These are phyloP conservation scores for Globisporangium rhizosaccharum DNA, from an alignment of 352 stramenopile species.

Conservation along the genomic window DNA sequence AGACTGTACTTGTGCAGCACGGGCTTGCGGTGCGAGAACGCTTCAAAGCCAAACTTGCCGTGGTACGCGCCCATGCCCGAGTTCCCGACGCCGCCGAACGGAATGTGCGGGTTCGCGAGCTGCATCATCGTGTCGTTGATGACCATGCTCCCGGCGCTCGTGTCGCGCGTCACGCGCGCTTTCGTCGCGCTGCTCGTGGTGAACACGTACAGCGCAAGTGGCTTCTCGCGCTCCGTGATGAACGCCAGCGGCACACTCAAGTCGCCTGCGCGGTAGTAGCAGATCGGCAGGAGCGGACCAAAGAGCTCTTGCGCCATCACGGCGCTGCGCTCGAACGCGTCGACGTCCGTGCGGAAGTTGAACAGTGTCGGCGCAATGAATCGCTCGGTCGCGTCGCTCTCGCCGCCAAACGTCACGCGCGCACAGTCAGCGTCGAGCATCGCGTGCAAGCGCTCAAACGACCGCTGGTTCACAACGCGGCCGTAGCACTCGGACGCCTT, in stretches of 20 bases:
- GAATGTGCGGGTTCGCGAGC: slow-evolving; percentile 48
- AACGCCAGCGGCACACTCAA: slow-evolving; percentile 30
- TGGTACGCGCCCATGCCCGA: slow-evolving; percentile 84
- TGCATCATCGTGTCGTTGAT: slow-evolving; percentile 87
- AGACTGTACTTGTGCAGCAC: slow-evolving; percentile 65
- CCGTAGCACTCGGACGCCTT: slow-evolving; percentile 45
- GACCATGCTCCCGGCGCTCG: slow-evolving; percentile 51
- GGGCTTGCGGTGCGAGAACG: slow-evolving; percentile 67
- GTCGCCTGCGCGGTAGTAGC: slow-evolving; percentile 56
- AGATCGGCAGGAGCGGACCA: slow-evolving; percentile 91
- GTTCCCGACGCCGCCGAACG: slow-evolving; percentile 79
- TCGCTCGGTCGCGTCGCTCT: slow-evolving; percentile 55
- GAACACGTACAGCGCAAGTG: slow-evolving; percentile 88
- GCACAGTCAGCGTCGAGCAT: slow-evolving; percentile 62
- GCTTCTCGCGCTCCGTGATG: slow-evolving; percentile 50
- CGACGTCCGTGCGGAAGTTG: slow-evolving; percentile 68
- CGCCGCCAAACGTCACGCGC: slow-evolving; percentile 50
- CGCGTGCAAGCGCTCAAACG: slow-evolving; percentile 6
- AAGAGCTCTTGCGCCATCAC: slow-evolving; percentile 95
- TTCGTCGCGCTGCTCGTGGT: slow-evolving; percentile 24
- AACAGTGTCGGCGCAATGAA: slow-evolving; percentile 89
- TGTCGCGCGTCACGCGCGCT: slow-evolving; percentile 39
- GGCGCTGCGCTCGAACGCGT: slow-evolving; percentile 42
- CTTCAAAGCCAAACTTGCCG: slow-evolving; percentile 74
- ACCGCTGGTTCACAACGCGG: slow-evolving; percentile 21